phyloP scores from a whole-genome alignment of 352 stramenopile species.

The Globisporangium apiculatum region DNA sequence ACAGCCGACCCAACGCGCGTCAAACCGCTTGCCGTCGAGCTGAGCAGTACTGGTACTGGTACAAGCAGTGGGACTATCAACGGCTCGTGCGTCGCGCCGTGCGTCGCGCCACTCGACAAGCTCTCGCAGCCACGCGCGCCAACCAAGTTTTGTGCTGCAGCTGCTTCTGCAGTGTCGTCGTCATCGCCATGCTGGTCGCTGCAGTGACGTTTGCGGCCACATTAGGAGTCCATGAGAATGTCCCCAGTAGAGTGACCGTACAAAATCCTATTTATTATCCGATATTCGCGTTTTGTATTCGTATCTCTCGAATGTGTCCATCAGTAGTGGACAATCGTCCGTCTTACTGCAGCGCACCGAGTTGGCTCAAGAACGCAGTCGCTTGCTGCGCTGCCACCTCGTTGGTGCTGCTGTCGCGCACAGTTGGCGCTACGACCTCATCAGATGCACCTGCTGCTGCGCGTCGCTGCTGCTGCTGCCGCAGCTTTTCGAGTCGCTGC shows the following conservation, averaged over 20 bases:
- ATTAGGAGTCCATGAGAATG: too few relatives aligned
- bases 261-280: slow-evolving; percentile 6
- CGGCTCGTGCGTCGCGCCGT: slow-evolving; percentile 10
- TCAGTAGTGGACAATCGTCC: too few relatives aligned
- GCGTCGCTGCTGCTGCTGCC: slow-evolving; percentile 15
- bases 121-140: slow-evolving; percentile 1
- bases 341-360: slow-evolving; percentile 35
- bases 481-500: slow-evolving; percentile 49
- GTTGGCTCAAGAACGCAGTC: slow-evolving; percentile 52
- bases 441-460: neutral
- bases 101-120: slow-evolving; percentile 19
- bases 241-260: neutral
- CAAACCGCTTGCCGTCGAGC: slow-evolving; percentile 22
- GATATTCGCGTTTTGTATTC: too few relatives aligned
- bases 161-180: neutral
- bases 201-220: neutral
- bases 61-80: too few relatives aligned
- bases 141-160: neutral
- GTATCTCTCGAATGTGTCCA: too few relatives aligned
- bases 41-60: neutral
- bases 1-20: slow-evolving; percentile 44
- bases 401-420: slow-evolving; percentile 8
- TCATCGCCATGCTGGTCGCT: neutral
- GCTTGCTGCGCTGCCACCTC: slow-evolving; percentile 34
- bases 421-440: slow-evolving; percentile 4